These are phyloP conservation scores for Adansonia rubrostipa DNA, from an alignment of 441 rosid species.

Conservation along the genomic window DNA sequence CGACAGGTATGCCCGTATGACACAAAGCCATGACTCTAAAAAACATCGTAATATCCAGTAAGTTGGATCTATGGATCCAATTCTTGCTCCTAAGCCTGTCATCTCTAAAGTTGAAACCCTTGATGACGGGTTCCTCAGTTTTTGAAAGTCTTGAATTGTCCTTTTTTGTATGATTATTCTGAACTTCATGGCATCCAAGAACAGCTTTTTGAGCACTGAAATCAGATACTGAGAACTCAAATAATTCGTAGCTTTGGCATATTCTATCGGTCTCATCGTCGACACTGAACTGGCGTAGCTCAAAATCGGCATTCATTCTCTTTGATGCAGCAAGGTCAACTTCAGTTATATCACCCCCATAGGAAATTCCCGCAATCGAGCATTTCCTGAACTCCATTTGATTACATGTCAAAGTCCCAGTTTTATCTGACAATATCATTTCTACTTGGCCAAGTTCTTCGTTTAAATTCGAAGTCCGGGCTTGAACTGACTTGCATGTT, in stretches of 20 bases:
- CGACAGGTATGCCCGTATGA: slow-evolving; percentile 75
- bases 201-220: slow-evolving; percentile 27
- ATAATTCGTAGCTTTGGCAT: slow-evolving; percentile 34
- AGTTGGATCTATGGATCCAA: slow-evolving; percentile 53
- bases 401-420: slow-evolving; percentile 88
- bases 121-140: slow-evolving; percentile 38
- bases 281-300: slow-evolving; percentile 35
- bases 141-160: slow-evolving; percentile 25
- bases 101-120: slow-evolving; percentile 79
- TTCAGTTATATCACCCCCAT: slow-evolving; percentile 63
- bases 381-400: slow-evolving; percentile 88
- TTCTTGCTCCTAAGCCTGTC: slow-evolving; percentile 57
- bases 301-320: slow-evolving; percentile 53
- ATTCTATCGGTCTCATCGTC: slow-evolving; percentile 16
- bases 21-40: slow-evolving; percentile 74
- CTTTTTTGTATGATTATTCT: slow-evolving; percentile 16
- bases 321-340: slow-evolving; percentile 74
- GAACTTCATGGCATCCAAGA: slow-evolving; percentile 31
- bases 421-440: slow-evolving; percentile 76
- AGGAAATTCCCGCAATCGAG: slow-evolving; percentile 73
- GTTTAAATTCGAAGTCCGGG: slow-evolving; percentile 79
- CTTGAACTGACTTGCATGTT: slow-evolving; percentile 56
- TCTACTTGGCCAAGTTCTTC: slow-evolving; percentile 90
- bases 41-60: slow-evolving; percentile 59
- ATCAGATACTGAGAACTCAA: slow-evolving; percentile 31